Base-by-base conservation (phyloP, 2,329 filamentous ascomycete genomes). In the Botrytis medusae region DNA sequence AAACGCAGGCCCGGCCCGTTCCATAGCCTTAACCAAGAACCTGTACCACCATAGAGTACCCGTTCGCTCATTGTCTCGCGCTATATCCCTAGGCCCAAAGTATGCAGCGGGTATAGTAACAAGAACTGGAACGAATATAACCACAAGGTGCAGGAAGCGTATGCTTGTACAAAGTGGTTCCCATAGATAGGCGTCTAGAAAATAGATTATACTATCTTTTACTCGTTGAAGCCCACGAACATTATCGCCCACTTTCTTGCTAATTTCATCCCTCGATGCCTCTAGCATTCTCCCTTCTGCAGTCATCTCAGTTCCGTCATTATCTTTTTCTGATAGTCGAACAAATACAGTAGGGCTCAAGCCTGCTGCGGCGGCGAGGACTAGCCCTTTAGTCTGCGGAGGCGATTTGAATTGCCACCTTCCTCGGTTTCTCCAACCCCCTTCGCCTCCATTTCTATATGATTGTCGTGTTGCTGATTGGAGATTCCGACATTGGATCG, bases 11-110 rank as follows among this genome's bases (percentile, higher is more conserved):
- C 96, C 96, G 29, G 95, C 94, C 80, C 91, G 87, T 83, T 99
- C 95, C 96, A 99, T 98, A 42, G 92, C 88, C 73, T 86, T 88
- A 16, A 98, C 94, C 57, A 99, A 83, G 79, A 97, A 96, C 5
- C 86, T 86, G 84, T 98, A 99, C 96, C 96, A 99, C 94, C 93
- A 97, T 4, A 98, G 80, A 0, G 95, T 95, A 0, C 96, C 95
- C 9, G 84, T 87, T 75, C 93, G 87, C 83, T 97, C 93, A 76
- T 93, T 89, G 77, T 94, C 91, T 73, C 87, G 88, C 48, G 90
- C 84, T 2, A 87, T 84, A 67, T 89, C 85, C 63, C 91, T 86
- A 48, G 82, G 81, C 1, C 96, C 96, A 73, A 97, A 74, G 92
- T 93, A 98, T 73, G 97, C 90, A 0, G 86, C 87, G 0, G 96